Base-by-base conservation (phyloP, 2,329 filamentous ascomycete species). In the Thielaviopsis euricoi region DNA sequence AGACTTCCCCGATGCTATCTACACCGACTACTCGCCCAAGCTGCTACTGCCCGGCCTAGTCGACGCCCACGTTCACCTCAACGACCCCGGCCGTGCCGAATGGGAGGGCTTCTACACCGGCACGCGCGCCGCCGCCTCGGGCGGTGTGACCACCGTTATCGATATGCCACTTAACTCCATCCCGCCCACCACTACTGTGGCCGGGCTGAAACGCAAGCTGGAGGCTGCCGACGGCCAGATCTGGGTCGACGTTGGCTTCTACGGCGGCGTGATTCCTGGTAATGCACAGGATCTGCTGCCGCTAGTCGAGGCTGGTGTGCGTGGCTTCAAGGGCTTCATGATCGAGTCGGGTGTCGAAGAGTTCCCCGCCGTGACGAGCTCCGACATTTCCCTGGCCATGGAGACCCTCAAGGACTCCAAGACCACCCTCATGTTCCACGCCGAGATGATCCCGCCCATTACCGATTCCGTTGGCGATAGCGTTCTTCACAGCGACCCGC, bases 241-340 rank as follows among this genome's bases (percentile, higher is more conserved):
- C 72, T 98, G 91, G 91, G 89, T 97, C 25, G 93, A 97, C 65
- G 90, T 97, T n/a, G 93, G 89, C 29, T 97, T 98, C 71, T 97
- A 97, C 68, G 93, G 93, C 25, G 93, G 93, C 33, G 82, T 97
- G 46, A 83, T 98, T 53, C 93, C 93, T 3, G 93, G 91, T 1
- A 98, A 98, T 67, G 80, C 83, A 2, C 70, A 79, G 12, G 83
- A 97, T 66, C 73, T 98, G 58, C 81, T 87, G 64, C 84, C 83
- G 0, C 76, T 98, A 3, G 86, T 97, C 0, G 79, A 87, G 58
- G 86, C 82, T 48, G 93, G 93, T 57, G 91, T 97, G 12, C 79
- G 90, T 63, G 93, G 93, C 13, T 97, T 98, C 78, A 98, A 98
- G 72, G 91, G 91, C 0, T 98, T 98, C 70, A 72, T 98, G 65